Conservation (phyloP, 1,284 basidiomycete species). For the Ganoderma multipileum region DNA sequence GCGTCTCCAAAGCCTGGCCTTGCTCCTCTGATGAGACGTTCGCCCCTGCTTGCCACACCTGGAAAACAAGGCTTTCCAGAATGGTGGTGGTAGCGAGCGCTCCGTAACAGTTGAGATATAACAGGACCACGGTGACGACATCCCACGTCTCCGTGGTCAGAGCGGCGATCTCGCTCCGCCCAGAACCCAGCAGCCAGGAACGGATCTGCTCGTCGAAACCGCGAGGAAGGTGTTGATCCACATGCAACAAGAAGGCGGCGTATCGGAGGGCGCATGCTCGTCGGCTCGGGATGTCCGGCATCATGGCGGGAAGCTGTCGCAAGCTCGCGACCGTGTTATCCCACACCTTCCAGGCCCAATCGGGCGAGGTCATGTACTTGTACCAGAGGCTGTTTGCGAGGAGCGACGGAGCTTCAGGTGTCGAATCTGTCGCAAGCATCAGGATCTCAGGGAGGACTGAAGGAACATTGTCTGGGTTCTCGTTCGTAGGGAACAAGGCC, state of each 20-base stretch:
- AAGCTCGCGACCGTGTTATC: conserved; percentile 77
- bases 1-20: conserved; percentile 50
- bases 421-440: conserved; percentile 61
- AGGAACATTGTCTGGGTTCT: conserved; percentile 59
- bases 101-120: conserved; percentile 71
- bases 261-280: conserved; percentile 66
- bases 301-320: conserved; percentile 66
- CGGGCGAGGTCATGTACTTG: conserved; percentile 70
- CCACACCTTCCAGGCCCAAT: conserved; percentile 84
- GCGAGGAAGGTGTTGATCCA: conserved; percentile 75
- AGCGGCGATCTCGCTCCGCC: conserved; percentile 63
- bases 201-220: conserved; percentile 73
- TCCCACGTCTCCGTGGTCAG: conserved; percentile 70
- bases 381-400: conserved; percentile 82
- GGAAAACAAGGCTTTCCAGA: conserved; percentile 74
- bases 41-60: conserved; percentile 68
- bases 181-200: conserved; percentile 71
- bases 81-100: conserved; percentile 75
- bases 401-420: conserved; percentile 64
- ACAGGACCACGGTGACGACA: conserved; percentile 62
- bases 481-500: conserved; percentile 54
- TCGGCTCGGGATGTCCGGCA: conserved; percentile 51
- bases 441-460: conserved; percentile 71
- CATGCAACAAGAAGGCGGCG: conserved; percentile 69
- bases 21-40: conserved; percentile 45